These are phyloP conservation scores for Tieghemiomyces parasiticus DNA, from an alignment of 192 early-diverging fungal species.

Conservation along the genomic window DNA sequence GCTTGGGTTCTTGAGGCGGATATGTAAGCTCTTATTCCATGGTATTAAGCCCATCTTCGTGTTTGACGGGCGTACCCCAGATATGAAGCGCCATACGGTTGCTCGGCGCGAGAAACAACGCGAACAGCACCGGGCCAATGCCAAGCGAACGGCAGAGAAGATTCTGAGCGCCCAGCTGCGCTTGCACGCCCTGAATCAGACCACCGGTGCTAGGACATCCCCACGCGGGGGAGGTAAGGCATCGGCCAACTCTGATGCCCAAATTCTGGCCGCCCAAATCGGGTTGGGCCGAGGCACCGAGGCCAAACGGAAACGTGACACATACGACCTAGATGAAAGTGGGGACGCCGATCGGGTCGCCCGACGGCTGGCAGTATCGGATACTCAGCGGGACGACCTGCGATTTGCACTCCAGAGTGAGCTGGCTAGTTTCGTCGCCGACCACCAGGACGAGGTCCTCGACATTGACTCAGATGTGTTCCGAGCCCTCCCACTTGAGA, in stretches of 20 bases:
- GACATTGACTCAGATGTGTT: constrained; percentile 73
- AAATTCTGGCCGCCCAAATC: too few relatives aligned
- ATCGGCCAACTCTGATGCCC: too few relatives aligned
- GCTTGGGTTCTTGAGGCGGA: constrained; percentile 82
- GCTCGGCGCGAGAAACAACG: constrained; percentile 16
- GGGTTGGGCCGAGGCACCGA: constrained; percentile 16
- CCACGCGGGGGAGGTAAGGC: too few relatives aligned
- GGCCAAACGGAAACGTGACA: constrained; percentile 32
- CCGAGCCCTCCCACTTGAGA: constrained; percentile 52
- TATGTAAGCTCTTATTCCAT: constrained; percentile 85
- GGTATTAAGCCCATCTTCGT: constrained; percentile 92
- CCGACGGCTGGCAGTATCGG: too few relatives aligned
- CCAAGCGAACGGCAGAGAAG: constrained; percentile 66
- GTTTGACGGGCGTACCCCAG: constrained; percentile 86
- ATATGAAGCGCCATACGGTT: constrained; percentile 63
- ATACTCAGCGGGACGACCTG: constrained; percentile 18
- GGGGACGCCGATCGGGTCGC: too few relatives aligned
- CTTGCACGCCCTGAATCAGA: constrained; percentile 35
- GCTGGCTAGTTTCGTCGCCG: constrained; percentile 24
- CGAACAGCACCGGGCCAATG: constrained; percentile 25
- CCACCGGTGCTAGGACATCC: background rate
- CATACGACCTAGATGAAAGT: constrained; percentile 26
- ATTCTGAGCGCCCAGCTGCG: constrained; percentile 68
- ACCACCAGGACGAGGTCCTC: constrained; percentile 30
- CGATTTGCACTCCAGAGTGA: constrained; percentile 30